These are phyloP conservation scores for Durio zibethinus DNA, from an alignment of 345 rosid species.

Conservation along the genomic window DNA sequence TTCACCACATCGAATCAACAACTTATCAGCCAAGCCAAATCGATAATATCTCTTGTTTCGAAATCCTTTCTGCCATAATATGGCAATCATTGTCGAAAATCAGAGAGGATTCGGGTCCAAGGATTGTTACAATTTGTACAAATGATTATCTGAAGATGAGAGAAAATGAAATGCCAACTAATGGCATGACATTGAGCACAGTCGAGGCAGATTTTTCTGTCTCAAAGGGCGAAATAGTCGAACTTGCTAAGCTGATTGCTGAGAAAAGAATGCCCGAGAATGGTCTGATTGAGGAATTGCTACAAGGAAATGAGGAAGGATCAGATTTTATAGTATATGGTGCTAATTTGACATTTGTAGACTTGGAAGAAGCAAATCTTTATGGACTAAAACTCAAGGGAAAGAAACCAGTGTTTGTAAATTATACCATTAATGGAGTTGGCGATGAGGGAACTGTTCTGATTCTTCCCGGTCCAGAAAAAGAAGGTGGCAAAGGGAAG, in stretches of 20 bases:
- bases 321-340: conserved; percentile 54
- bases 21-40: neutral
- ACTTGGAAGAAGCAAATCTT: conserved; percentile 44
- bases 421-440: conserved; percentile 47
- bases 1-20: conserved; percentile 21
- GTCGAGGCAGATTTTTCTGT: conserved; percentile 37
- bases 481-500: conserved; percentile 25
- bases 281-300: conserved; percentile 27
- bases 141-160: neutral
- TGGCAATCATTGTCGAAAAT: conserved; percentile 48
- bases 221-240: conserved; percentile 24
- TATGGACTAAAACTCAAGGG: conserved; percentile 52
- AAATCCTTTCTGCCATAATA: conserved; percentile 44
- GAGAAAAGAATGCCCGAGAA: conserved; percentile 21
- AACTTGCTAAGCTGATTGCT: conserved; percentile 41
- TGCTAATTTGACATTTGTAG: conserved; percentile 60
- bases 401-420: conserved; percentile 38
- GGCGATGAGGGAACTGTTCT: conserved; percentile 63
- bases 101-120: conserved; percentile 32
- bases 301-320: conserved; percentile 18
- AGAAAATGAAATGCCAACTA: conserved; percentile 21
- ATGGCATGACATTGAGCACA: conserved; percentile 33
- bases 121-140: conserved; percentile 37
- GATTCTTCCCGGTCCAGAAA: conserved; percentile 33
- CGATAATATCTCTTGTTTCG: conserved; percentile 19